Evolutionary conservation across 441 rosid genomes (phyloP), one percentile per base, ranked within the genome.

Genomic region (Jatropha multifida): DNA sequence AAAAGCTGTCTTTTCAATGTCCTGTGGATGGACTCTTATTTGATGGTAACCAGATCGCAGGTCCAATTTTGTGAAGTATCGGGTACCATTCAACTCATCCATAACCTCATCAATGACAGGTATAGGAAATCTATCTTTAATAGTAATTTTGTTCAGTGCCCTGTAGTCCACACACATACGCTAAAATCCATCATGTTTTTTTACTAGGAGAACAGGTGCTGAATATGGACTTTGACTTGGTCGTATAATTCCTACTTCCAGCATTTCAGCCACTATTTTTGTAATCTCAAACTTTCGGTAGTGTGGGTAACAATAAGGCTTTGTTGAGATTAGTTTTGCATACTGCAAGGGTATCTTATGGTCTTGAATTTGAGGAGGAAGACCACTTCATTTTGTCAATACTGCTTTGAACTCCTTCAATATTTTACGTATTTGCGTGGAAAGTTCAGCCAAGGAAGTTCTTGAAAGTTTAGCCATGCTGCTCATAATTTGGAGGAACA

Each of bases 1-100:
- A 1, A 38, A 40, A 5, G 49, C 41, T 0, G 20, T 68, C 14
- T 68, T 68, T 20, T 68, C n/a, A 4, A 48, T 13, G 1, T 68
- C 71, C 0, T 23, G 0, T 0, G 18, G 0, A 13, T 12, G 8
- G 0, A 68, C 4, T 0, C 58, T 1, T 0, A 68, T 7, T 2
- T 48, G 41, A 13, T 46, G 27, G 2, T 46, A 68, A 0, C 71
- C 56, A 1, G 20, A 40, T 2, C 23, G 4, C 13, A 64, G 1
- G 2, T 64, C 68, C 7, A 64, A 5, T 4, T 64, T 64, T 3
- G 41, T 20, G 4, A 46, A 48, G 14, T 11, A 48, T 0, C 1
- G 2, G 0, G 58, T 58, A 26, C 41, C 71, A 13, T 23, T 4
- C 1, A 26, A 2, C 4, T 68, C 58, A 26, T 68, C 71, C 4